Evolutionary conservation across 1,284 basidiomycete genomes (phyloP).

Genomic region (Cutaneotrichosporon sp.): DNA sequence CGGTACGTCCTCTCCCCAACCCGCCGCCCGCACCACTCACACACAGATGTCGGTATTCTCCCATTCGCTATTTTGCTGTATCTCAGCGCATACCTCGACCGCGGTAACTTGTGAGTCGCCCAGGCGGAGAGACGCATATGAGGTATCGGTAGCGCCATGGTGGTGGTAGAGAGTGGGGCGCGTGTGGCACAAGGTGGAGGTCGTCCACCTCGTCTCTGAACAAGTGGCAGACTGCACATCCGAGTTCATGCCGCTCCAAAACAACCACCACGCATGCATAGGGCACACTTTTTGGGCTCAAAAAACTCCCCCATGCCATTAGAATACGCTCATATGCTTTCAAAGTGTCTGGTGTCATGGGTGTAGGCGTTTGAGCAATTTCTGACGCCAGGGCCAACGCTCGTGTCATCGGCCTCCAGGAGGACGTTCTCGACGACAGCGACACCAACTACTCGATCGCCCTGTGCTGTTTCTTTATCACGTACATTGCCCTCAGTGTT

Average conservation of each 20-base stretch:
- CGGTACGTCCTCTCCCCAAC: neutral
- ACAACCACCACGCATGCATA: too few species aligned
- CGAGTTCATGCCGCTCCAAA: too few species aligned
- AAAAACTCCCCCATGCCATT: too few species aligned
- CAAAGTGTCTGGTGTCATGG: too few species aligned
- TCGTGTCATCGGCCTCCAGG: slow-evolving; percentile 41
- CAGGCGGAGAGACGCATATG: too few species aligned
- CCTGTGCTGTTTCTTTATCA: slow-evolving; percentile 46
- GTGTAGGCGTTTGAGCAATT: neutral
- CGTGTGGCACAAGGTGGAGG: too few species aligned
- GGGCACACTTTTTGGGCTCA: too few species aligned
- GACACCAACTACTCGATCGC: slow-evolving; percentile 48
- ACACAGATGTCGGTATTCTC: slow-evolving; percentile 42
- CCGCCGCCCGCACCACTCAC: too few species aligned
- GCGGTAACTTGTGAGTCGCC: slow-evolving; percentile 43
- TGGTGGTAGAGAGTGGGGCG: neutral
- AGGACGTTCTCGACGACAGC: slow-evolving; percentile 31
- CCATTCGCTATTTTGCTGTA: slow-evolving; percentile 50
- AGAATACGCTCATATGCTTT: too few species aligned
- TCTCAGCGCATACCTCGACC: slow-evolving; percentile 49
- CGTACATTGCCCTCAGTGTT: slow-evolving; percentile 45
- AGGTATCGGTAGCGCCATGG: too few species aligned
- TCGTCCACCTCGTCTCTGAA: too few species aligned
- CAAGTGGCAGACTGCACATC: too few species aligned
- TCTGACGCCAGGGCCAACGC: slow-evolving; percentile 35